Conservation (phyloP, 2,329 filamentous ascomycete genomes). For the Hymenoscyphus linearis region DNA sequence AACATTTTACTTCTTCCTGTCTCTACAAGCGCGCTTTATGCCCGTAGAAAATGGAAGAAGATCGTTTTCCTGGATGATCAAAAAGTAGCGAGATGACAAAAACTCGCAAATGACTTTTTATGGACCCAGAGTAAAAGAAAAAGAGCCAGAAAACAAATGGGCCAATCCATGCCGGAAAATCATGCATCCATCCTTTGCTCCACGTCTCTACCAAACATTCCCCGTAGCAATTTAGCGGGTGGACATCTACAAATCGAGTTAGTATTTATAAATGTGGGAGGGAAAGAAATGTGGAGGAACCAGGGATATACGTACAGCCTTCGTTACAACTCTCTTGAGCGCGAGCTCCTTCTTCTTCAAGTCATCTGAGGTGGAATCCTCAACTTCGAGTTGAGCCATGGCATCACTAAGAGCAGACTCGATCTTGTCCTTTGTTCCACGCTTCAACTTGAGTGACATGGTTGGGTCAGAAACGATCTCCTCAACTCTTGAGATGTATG, state of each 20-base stretch:
- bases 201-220: constrained; percentile 15
- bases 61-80: constrained; percentile 21
- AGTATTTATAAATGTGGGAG: no score
- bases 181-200: constrained; percentile 29
- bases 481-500: constrained; percentile 97
- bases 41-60: constrained; percentile 27
- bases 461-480: constrained; percentile 97
- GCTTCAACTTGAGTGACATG: constrained; percentile 96
- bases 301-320: constrained; percentile 45
- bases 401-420: constrained; percentile 94
- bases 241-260: constrained; percentile 52
- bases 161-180: constrained; percentile 31
- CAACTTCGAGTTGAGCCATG: constrained; percentile 95
- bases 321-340: constrained; percentile 95
- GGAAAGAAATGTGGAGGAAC: neutral
- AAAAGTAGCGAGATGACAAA: constrained; percentile 26
- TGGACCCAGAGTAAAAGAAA: constrained; percentile 24
- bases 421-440: constrained; percentile 99
- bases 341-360: constrained; percentile 99
- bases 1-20: constrained; percentile 27
- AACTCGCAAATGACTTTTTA: constrained; percentile 32
- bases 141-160: constrained; percentile 28
- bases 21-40: constrained; percentile 33
- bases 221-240: constrained; percentile 60
- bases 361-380: constrained; percentile 86